phyloP scores from a whole-genome alignment of 2,329 filamentous ascomycete genomes.

The Curvularia spicifera region DNA sequence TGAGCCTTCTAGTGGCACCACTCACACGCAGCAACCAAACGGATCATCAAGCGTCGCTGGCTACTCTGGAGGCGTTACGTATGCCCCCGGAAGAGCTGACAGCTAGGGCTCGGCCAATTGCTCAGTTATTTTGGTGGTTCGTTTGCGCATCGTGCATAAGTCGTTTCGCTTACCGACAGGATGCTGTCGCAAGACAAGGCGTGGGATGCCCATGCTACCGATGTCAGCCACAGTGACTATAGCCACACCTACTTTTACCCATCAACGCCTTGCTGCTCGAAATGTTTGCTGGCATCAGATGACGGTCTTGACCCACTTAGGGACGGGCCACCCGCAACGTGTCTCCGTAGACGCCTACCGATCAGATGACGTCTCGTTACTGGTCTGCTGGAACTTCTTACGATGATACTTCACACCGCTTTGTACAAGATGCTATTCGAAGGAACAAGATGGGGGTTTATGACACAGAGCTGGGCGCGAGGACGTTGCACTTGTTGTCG shows the following conservation, averaged over 20 bases:
- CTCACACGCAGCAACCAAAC: conserved; percentile 1
- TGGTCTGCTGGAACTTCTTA: conserved; percentile 11
- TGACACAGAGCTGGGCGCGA: conserved; percentile 7
- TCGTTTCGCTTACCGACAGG: conserved; percentile 9
- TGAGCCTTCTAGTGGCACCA: conserved; percentile 2
- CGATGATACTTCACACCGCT: conserved; percentile 23
- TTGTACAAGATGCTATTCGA: conserved; percentile 16
- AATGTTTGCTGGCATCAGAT: conserved; percentile 20
- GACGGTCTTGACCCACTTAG: conserved; percentile 20
- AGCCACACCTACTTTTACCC: conserved; percentile 10
- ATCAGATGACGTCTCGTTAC: conserved; percentile 18
- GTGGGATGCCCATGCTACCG: conserved; percentile 10
- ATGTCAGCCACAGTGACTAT: conserved; percentile 12
- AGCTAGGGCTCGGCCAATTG: conserved; percentile 13
- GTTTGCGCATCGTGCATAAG: conserved; percentile 6
- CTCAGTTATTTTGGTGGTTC: conserved; percentile 4
- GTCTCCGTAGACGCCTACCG: conserved; percentile 19
- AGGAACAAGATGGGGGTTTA: conserved; percentile 3
- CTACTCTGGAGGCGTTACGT: conserved; percentile 3
- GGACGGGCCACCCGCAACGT: conserved; percentile 26
- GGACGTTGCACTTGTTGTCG: conserved; percentile 12
- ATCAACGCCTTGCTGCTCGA: neutral
- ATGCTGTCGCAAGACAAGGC: conserved; percentile 6
- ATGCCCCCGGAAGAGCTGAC: conserved; percentile 2
- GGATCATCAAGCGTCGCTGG: conserved; percentile 2